Conservation (phyloP, 441 rosid genomes). For the Geranium incanum region DNA sequence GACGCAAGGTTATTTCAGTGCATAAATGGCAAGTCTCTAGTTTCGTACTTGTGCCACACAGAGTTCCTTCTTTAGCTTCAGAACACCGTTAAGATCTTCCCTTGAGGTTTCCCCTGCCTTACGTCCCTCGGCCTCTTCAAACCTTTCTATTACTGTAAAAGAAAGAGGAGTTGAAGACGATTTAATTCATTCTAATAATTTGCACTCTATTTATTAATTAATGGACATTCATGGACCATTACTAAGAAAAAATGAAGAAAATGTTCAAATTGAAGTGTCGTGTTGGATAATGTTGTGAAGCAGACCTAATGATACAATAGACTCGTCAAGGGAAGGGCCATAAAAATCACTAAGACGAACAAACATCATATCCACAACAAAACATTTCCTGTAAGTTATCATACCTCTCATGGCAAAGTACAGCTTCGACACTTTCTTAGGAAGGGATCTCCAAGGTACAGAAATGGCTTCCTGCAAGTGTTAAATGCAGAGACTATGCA, state of each 20-base stretch:
- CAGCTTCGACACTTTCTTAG: slow-evolving; percentile 4
- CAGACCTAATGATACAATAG: neutral
- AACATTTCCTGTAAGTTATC: neutral
- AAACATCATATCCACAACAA: neutral
- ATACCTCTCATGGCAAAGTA: slow-evolving; percentile 9
- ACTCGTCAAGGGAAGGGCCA: too few species aligned
- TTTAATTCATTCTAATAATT: neutral
- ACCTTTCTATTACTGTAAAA: slow-evolving; percentile 59
- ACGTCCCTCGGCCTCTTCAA: slow-evolving; percentile 56
- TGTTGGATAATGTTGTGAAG: neutral
- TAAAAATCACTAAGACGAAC: neutral
- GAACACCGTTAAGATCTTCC: slow-evolving; percentile 50
- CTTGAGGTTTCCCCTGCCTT: slow-evolving; percentile 40
- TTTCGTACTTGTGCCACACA: slow-evolving; percentile 53
- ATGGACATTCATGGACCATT: neutral
- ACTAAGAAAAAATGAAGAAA: neutral
- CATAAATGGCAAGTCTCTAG: neutral
- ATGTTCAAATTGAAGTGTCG: neutral
- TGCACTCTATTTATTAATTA: neutral
- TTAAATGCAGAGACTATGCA: neutral
- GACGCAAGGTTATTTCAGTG: neutral
- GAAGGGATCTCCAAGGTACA: neutral
- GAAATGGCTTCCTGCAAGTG: slow-evolving; percentile 6
- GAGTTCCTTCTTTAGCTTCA: slow-evolving; percentile 49
- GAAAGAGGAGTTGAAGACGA: neutral